Evolutionary conservation across 2,329 filamentous ascomycete species (phyloP).

Genomic region (Zalaria sp.): DNA sequence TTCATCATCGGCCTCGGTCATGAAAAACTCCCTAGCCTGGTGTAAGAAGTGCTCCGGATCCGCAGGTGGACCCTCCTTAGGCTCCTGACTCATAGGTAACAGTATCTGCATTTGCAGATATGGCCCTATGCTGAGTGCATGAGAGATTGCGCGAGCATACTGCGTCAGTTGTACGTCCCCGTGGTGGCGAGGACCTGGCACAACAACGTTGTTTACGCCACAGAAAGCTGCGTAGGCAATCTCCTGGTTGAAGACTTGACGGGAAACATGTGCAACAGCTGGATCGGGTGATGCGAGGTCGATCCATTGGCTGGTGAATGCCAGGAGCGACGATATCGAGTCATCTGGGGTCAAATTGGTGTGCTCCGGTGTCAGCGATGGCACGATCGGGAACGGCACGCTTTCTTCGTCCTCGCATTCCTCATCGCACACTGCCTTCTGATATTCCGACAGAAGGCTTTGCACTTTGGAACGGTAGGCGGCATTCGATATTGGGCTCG

Average conservation of each 20-base stretch:
- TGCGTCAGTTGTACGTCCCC: slow-evolving; percentile 30
- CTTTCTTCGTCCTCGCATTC: slow-evolving; percentile 14
- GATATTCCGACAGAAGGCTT: slow-evolving; percentile 43
- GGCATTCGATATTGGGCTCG: slow-evolving; percentile 61
- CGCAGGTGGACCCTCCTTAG: neutral
- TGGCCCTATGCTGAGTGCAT: slow-evolving; percentile 59
- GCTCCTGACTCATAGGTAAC: slow-evolving; percentile 54
- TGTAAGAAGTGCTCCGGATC: neutral
- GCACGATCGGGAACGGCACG: slow-evolving; percentile 30
- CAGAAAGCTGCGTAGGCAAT: slow-evolving; percentile 93
- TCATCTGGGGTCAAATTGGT: slow-evolving; percentile 57
- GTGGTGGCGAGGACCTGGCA: slow-evolving; percentile 60
- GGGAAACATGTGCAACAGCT: slow-evolving; percentile 69
- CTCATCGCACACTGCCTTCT: slow-evolving; percentile 18
- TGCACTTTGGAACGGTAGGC: slow-evolving; percentile 59
- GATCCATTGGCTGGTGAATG: slow-evolving; percentile 80
- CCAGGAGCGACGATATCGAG: slow-evolving; percentile 59
- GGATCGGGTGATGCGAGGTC: slow-evolving; percentile 75
- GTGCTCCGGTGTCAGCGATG: slow-evolving; percentile 64
- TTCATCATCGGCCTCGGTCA: slow-evolving; percentile 7
- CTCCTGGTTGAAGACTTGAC: slow-evolving; percentile 81
- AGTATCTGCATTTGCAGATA: slow-evolving; percentile 72
- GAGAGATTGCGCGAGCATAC: slow-evolving; percentile 72
- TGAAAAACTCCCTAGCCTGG: neutral
- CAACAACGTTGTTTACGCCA: slow-evolving; percentile 68